Evolutionary conservation across 768 basidiomycete species (phyloP), one percentile per base, ranked within the genome.

Genomic region (Xerocomellus dryophilus): DNA sequence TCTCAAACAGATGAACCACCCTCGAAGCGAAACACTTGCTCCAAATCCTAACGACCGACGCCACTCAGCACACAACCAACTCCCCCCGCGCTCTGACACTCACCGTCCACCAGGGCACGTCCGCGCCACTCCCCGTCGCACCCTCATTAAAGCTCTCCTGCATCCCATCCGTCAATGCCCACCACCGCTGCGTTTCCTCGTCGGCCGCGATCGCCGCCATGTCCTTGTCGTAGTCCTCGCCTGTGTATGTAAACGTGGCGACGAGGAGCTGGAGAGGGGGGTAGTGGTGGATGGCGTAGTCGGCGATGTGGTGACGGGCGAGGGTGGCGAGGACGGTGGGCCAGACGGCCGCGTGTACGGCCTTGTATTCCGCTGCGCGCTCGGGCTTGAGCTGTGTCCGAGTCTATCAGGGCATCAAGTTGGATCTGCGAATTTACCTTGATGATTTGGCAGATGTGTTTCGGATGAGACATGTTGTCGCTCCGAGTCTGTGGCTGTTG

Each of bases 281-380:
- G 60, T 84, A 81, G 63, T 88, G 79, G 61, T 86, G 77, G 67
- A 91, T 91, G 17, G 86, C 86, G 65, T 91, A 92, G 70, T 92
- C 88, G 35, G 73, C 71, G 52, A 90, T 79, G 66, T 90, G 80
- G 46, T 85, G 78, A 11, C 77, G 75, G 54, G 78, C 74, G 21
- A 89, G 74, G 8, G 86, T 78, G 23, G 76, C 78, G 21, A 90
- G 81, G 4, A 90, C 86, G 20, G 77, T 73, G 3, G 85, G 85
- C 85, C 87, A 90, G 42, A 86, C 84, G 7, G 73, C 74, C 0
- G 77, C 74, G 59, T 90, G 89, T 40, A 84, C 66, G n/a, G 66
- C 61, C 51, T 76, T 79, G 71, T 85, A 86, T 58, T 82, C 81
- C 9, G 70, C 74, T 15, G 69, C 76, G 5, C 72, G 67, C 4